These are phyloP conservation scores for Amphirosellinia nigrospora DNA, from an alignment of 495 filamentous ascomycete species.

Conservation along the genomic window DNA sequence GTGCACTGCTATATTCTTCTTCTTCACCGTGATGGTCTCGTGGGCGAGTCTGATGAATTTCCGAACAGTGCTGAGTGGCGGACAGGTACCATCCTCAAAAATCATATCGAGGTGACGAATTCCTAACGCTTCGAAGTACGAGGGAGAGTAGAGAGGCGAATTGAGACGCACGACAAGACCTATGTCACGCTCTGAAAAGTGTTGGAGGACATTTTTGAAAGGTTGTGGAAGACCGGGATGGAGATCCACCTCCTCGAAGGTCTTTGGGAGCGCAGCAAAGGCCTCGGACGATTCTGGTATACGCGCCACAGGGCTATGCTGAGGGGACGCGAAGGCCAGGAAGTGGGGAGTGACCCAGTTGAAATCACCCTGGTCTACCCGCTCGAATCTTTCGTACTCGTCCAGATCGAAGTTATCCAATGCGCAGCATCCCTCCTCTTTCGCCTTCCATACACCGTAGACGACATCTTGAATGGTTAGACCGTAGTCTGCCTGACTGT, in stretches of 20 bases:
- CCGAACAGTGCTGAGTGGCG: slow-evolving; percentile 79
- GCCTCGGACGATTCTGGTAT: slow-evolving; percentile 72
- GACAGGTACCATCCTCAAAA: slow-evolving; percentile 98
- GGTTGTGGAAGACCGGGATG: slow-evolving; percentile 71
- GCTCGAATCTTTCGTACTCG: slow-evolving; percentile 95
- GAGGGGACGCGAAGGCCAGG: slow-evolving; percentile 94
- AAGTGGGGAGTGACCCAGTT: slow-evolving; percentile 98
- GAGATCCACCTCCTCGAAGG: slow-evolving; percentile 66
- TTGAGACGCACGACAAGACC: slow-evolving; percentile 95
- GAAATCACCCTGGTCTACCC: slow-evolving; percentile 98
- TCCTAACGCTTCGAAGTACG: slow-evolving; percentile 92
- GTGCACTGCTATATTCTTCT: slow-evolving; percentile 92
- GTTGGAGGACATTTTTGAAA: slow-evolving; percentile 93
- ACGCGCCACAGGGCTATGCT: slow-evolving; percentile 74
- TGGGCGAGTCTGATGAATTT: slow-evolving; percentile 95
- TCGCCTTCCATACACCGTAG: slow-evolving; percentile 98
- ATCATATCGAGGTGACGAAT: slow-evolving; percentile 99
- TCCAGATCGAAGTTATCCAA: slow-evolving; percentile 90
- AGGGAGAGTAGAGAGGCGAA: slow-evolving; percentile 91
- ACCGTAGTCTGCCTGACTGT: slow-evolving; percentile 96
- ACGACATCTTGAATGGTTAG: slow-evolving; percentile 96
- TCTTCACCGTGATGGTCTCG: slow-evolving; percentile 85
- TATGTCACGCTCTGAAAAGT: slow-evolving; percentile 85
- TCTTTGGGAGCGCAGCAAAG: slow-evolving; percentile 74
- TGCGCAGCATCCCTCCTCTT: slow-evolving; percentile 87